Evolutionary conservation across 371 early-diverging fungal genomes (phyloP).

Genomic region (Mortierella sp.): DNA sequence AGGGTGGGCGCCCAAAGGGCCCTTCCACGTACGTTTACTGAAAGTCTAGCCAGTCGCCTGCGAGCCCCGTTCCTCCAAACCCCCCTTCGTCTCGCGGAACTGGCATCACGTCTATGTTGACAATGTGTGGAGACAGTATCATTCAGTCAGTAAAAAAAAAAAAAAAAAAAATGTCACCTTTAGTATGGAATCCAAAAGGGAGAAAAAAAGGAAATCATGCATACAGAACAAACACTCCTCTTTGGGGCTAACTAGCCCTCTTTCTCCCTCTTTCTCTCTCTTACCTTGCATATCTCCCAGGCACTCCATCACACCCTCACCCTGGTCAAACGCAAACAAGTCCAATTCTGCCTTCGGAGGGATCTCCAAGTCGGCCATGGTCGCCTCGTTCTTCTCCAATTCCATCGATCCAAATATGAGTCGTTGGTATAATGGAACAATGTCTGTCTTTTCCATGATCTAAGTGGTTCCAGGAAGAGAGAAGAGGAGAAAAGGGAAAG

Average conservation of each 20-base stretch:
- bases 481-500: not conserved
- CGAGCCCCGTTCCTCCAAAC: slow-evolving; percentile 40
- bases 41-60: slow-evolving; percentile 18
- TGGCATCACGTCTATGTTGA: slow-evolving; percentile 11
- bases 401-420: slow-evolving; percentile 23
- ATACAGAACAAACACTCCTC: not conserved
- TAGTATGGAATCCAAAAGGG: not conserved
- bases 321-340: slow-evolving; percentile 36
- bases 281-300: slow-evolving; percentile 29
- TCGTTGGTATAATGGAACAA: slow-evolving; percentile 48
- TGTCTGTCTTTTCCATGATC: slow-evolving; percentile 43
- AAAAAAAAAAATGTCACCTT: not conserved
- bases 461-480: no score
- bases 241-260: no score
- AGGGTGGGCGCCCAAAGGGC: no score
- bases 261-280: not conserved
- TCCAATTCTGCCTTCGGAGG: slow-evolving; percentile 31
- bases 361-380: slow-evolving; percentile 33
- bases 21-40: no score
- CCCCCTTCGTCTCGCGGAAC: slow-evolving; percentile 29
- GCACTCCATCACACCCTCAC: slow-evolving; percentile 15
- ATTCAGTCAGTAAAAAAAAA: no score
- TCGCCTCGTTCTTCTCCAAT: slow-evolving; percentile 33
- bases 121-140: no score
- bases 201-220: not conserved